Evolutionary conservation across 768 basidiomycete genomes (phyloP), one percentile per base, ranked within the genome.

Genomic region (Cantharellus anzutake): DNA sequence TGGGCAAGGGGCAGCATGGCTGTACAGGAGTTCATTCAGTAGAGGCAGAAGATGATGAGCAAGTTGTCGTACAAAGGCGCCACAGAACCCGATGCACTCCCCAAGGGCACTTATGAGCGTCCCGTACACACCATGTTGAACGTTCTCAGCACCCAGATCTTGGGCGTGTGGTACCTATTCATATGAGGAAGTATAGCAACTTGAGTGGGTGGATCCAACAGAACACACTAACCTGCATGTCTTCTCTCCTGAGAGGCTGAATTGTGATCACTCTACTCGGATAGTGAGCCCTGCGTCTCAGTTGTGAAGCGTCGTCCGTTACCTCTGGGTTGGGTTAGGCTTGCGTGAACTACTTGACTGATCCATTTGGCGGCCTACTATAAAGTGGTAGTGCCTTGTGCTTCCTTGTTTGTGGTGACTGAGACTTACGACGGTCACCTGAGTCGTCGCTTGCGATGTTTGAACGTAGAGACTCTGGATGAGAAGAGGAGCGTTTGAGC

Each of bases 161-260:
- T 97, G 91, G 2, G 91, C 81, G 69, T 97, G 96, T 0, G 86
- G 90, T 2, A 86, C 90, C 83, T 96, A 68, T 70, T 38, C 67
- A 14, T 29, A n/a, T 50, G 58, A 41, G 7, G 63, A 16, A 48
- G 5, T 4, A 57, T 35, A 35, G 2, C 42, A 62, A 34, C 14
- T 57, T 37, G 37, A 41, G n/a, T n/a, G 2, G 37, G 41, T 56
- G 16, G 52, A 34, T 39, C 41, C 3, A 51, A 41, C 53, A 34
- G 34, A 1, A 44, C 65, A 74, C 51, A 29, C 20, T 29, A 44
- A 82, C 85, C 81, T 91, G 88, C 88, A 91, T 90, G 72, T 91
- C 88, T 51, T 76, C 80, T 63, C 80, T 78, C 73, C 82, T 86
- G 71, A 91, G 72, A 1, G 89, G 88, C 68, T 92, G 86, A n/a